A percentile compares a stretch with the other conserved stretches of the same genome.
Evolutionary conservation across 2,329 filamentous ascomycete species (phyloP).

Genomic region (Claviceps purpurea): DNA sequence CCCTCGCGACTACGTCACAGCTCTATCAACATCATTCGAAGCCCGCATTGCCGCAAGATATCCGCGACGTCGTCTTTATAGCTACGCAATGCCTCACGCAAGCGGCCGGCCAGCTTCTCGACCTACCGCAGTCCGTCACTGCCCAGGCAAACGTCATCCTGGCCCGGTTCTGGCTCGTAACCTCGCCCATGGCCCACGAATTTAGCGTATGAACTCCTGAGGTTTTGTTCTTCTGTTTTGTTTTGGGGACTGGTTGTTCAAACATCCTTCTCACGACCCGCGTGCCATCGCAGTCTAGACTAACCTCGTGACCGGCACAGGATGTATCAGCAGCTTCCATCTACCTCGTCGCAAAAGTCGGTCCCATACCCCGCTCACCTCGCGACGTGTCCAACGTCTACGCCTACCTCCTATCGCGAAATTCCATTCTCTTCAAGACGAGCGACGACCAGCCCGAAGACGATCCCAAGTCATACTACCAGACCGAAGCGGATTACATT

Average conservation of each 20-base stretch:
- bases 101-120: slow-evolving; percentile 65
- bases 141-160: slow-evolving; percentile 75
- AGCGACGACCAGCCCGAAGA: slow-evolving; percentile 16
- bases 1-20: slow-evolving; percentile 59
- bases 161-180: slow-evolving; percentile 63
- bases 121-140: slow-evolving; percentile 73
- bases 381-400: slow-evolving; percentile 78
- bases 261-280: neutral
- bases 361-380: slow-evolving; percentile 59
- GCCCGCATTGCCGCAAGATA: slow-evolving; percentile 48
- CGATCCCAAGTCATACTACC: slow-evolving; percentile 47
- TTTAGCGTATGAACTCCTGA: slow-evolving; percentile 31
- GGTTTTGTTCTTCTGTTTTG: neutral
- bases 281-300: neutral
- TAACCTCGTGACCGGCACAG: slow-evolving; percentile 25
- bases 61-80: slow-evolving; percentile 61
- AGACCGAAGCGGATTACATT: slow-evolving; percentile 62
- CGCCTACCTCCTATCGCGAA: slow-evolving; percentile 57
- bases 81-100: slow-evolving; percentile 63
- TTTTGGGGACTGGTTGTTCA: too few species aligned
- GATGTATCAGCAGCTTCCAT: slow-evolving; percentile 70
- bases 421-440: slow-evolving; percentile 39
- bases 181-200: slow-evolving; percentile 41
- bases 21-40: slow-evolving; percentile 43
- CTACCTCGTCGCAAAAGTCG: slow-evolving; percentile 74